Evolutionary conservation across 2,329 filamentous ascomycete species (phyloP).

Genomic region (Fusarium fujikuroi): DNA sequence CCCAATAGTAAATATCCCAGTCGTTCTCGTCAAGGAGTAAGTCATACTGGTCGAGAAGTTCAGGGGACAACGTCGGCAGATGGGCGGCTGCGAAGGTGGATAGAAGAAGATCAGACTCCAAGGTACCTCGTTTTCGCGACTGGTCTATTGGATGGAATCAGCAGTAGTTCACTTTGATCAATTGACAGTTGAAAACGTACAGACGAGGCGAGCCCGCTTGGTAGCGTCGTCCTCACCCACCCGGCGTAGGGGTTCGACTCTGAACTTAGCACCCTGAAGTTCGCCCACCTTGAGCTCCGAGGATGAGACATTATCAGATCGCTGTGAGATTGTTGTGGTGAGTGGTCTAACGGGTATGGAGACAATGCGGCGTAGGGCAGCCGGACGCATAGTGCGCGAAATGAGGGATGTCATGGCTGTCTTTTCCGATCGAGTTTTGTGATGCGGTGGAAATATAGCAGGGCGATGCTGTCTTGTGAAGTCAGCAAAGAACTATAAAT

Average conservation of each 20-base stretch:
- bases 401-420: constrained; percentile 36
- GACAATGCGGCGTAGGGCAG: constrained; percentile 33
- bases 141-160: constrained; percentile 68
- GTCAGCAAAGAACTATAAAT: neutral
- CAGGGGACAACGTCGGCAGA: constrained; percentile 76
- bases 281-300: constrained; percentile 83
- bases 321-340: constrained; percentile 34
- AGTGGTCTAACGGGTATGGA: constrained; percentile 34
- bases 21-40: constrained; percentile 97
- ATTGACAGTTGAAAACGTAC: constrained; percentile 54
- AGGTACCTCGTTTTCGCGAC: constrained; percentile 93
- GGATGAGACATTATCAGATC: constrained; percentile 28
- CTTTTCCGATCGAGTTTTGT: neutral
- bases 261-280: constrained; percentile 86
- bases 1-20: constrained; percentile 99
- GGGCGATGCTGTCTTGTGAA: neutral
- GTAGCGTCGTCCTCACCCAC: constrained; percentile 85
- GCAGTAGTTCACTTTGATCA: neutral
- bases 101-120: constrained; percentile 94
- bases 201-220: constrained; percentile 85
- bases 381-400: constrained; percentile 38
- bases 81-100: constrained; percentile 91
- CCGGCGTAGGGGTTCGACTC: constrained; percentile 87
- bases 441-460: neutral
- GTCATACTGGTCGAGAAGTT: constrained; percentile 87